phyloP scores from a whole-genome alignment of 257 asterid genomes.

The Rehmannia glutinosa region DNA sequence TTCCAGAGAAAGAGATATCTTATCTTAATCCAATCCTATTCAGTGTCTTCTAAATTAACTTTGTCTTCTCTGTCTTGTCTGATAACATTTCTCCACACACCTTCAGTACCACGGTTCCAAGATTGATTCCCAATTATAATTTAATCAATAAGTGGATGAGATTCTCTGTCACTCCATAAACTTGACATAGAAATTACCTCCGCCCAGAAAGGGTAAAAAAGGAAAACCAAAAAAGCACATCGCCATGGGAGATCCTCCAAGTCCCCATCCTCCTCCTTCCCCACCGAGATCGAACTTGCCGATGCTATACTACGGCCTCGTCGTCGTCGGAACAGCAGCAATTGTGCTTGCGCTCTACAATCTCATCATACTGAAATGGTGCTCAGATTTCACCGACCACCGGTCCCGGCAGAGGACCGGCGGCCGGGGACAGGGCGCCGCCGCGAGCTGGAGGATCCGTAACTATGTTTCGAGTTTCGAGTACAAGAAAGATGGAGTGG shows the following conservation, averaged over 20 bases:
- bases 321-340: constrained; percentile 34
- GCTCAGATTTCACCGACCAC: constrained; percentile 10
- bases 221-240: not conserved
- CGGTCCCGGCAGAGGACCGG: not conserved
- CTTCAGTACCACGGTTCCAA: not conserved
- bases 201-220: not conserved
- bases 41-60: not conserved
- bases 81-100: not conserved
- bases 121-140: not conserved
- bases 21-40: constrained; percentile 6
- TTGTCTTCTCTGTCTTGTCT: not conserved
- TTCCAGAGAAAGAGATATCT: not conserved
- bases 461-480: constrained; percentile 38
- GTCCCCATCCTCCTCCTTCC: constrained; percentile 9
- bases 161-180: constrained; percentile 1
- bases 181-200: not conserved
- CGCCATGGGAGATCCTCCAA: constrained; percentile 28
- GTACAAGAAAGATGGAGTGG: constrained; percentile 41
- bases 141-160: not conserved
- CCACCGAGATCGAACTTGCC: constrained; percentile 20
- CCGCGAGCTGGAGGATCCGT: constrained; percentile 8
- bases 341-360: constrained; percentile 37
- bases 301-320: constrained; percentile 46
- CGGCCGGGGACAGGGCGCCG: not conserved
- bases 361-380: constrained; percentile 32